phyloP scores from a whole-genome alignment of 768 basidiomycete genomes.

The Amanita pallidorosea region DNA sequence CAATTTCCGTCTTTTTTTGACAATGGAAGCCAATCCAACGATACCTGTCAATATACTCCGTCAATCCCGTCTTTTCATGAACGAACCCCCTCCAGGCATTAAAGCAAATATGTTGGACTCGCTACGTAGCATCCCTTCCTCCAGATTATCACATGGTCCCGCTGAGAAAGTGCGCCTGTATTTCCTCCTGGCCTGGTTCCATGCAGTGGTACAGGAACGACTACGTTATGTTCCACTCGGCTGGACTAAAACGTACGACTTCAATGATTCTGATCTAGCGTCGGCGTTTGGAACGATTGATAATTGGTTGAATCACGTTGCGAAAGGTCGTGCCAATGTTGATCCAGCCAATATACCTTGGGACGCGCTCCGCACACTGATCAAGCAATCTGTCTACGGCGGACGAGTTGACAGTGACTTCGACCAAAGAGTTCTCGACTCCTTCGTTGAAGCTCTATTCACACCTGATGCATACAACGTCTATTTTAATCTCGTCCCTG shows the following conservation, averaged over 20 bases:
- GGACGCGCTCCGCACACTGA: constrained; percentile 85
- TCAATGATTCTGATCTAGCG: constrained; percentile 97
- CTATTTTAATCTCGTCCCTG: constrained; percentile 82
- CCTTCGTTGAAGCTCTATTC: constrained; percentile 89
- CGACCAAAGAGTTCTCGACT: constrained; percentile 86
- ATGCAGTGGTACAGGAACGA: constrained; percentile 94
- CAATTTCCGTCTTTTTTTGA: constrained; percentile 93
- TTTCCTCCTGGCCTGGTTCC: constrained; percentile 98
- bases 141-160: constrained; percentile 75
- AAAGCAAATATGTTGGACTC: constrained; percentile 95
- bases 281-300: constrained; percentile 91
- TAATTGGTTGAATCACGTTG: constrained; percentile 69
- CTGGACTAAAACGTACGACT: constrained; percentile 96
- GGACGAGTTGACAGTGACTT: constrained; percentile 92
- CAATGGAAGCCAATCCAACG: constrained; percentile 92
- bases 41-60: constrained; percentile 96
- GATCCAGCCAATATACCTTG: constrained; percentile 90
- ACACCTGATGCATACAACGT: constrained; percentile 84
- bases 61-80: constrained; percentile 95
- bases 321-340: constrained; percentile 85
- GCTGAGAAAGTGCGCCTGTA: constrained; percentile 88
- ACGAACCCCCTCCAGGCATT: constrained; percentile 95
- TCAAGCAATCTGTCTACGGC: constrained; percentile 96
- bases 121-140: constrained; percentile 57
- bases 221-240: constrained; percentile 92